Percentiles rank a stretch among this genome's conserved stretches.
Conservation (phyloP, 192 early-diverging fungal species). For the Mortierella hygrophila region DNA sequence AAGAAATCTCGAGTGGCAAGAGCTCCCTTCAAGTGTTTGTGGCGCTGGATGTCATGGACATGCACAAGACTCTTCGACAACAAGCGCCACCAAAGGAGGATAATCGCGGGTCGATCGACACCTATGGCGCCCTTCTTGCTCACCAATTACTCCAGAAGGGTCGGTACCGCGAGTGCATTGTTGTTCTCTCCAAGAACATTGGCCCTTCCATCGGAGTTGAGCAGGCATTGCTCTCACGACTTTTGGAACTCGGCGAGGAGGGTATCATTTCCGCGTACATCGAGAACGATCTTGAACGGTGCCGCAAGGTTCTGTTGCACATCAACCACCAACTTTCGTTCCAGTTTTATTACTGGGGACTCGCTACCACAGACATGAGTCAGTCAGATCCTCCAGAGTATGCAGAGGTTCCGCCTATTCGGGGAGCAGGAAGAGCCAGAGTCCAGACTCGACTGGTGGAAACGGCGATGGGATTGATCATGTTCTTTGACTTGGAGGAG, state of each 20-base stretch:
- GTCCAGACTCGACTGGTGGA: conserved; percentile 8
- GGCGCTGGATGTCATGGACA: conserved; percentile 21
- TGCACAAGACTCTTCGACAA: neutral
- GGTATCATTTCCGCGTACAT: neutral
- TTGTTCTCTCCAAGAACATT: conserved; percentile 14
- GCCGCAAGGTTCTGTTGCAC: neutral
- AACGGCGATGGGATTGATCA: conserved; percentile 3
- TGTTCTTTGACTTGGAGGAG: conserved; percentile 10
- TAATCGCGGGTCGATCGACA: neutral
- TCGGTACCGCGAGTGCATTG: conserved; percentile 19
- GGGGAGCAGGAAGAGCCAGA: neutral
- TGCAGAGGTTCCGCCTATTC: conserved; percentile 3
- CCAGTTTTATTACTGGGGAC: conserved; percentile 15
- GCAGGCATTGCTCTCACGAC: neutral
- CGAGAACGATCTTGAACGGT: neutral
- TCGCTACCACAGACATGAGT: neutral
- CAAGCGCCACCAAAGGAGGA: neutral
- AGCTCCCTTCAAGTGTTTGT: conserved; percentile 18
- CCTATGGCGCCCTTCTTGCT: conserved; percentile 21
- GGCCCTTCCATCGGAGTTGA: neutral
- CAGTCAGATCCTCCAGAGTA: neutral
- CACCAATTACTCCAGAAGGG: conserved; percentile 17
- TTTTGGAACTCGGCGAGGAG: conserved; percentile 4
- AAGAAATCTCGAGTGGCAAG: conserved; percentile 10
- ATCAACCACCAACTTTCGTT: conserved; percentile 24